These are phyloP conservation scores for Echinochloa phyllopogon DNA, from an alignment of 176 grass and related monocot species.

Conservation along the genomic window DNA sequence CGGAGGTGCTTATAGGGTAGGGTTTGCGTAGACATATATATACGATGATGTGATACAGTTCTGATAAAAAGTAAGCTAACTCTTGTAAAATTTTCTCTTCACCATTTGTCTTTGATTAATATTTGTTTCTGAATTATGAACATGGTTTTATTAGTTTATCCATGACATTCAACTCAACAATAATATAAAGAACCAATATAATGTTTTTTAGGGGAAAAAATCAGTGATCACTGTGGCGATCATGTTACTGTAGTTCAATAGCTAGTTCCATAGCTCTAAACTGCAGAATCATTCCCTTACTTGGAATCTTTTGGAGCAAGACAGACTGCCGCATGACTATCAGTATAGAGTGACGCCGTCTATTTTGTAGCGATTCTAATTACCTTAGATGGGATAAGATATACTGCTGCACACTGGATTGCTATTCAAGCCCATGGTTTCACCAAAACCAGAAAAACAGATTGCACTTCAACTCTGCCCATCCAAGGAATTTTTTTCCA, in stretches of 20 bases:
- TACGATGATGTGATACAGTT: too few species aligned
- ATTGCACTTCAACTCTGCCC: neutral
- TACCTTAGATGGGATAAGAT: neutral
- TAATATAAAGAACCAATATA: neutral
- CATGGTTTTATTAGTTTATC: too few species aligned
- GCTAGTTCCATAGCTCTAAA: neutral
- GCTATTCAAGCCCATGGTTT: constrained; percentile 49
- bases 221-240: too few species aligned
- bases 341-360: neutral
- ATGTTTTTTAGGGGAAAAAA: neutral
- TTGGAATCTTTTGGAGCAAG: constrained; percentile 24
- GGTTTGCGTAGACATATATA: too few species aligned
- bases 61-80: too few species aligned
- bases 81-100: too few species aligned
- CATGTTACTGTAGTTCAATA: neutral
- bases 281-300: neutral
- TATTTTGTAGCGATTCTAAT: neutral
- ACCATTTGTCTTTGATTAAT: too few species aligned
- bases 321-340: neutral
- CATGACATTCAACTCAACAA: neutral
- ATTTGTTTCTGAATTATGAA: too few species aligned
- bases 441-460: constrained; percentile 37
- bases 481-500: neutral
- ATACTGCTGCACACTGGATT: neutral
- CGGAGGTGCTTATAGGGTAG: too few species aligned